Conservation (phyloP, 116 monocot species). For the Papilionanthe hybrid region DNA sequence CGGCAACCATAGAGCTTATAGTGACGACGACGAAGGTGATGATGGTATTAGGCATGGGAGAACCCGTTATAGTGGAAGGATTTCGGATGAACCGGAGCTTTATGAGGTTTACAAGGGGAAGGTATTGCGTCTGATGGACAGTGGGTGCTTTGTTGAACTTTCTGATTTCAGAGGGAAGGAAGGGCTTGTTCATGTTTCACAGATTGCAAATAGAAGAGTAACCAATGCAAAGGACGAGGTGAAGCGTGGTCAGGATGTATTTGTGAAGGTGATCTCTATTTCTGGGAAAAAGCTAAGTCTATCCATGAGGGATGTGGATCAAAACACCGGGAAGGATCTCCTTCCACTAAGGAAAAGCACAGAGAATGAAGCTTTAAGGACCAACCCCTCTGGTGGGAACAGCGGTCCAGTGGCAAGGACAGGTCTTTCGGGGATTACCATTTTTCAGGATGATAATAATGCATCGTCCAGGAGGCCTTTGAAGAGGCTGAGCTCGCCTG, state of each 20-base stretch:
- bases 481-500: slow-evolving; percentile 96
- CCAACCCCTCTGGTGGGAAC: slow-evolving; percentile 53
- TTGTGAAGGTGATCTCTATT: slow-evolving; percentile 84
- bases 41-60: slow-evolving; percentile 11
- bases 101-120: slow-evolving; percentile 61
- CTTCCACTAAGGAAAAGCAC: slow-evolving; percentile 54
- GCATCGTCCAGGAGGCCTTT: slow-evolving; percentile 58
- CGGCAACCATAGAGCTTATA: slow-evolving; percentile 2
- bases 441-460: slow-evolving; percentile 57
- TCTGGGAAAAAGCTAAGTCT: slow-evolving; percentile 85
- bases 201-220: slow-evolving; percentile 60
- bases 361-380: slow-evolving; percentile 58
- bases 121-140: slow-evolving; percentile 77
- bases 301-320: slow-evolving; percentile 93
- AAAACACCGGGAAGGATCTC: slow-evolving; percentile 84
- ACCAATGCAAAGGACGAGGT: slow-evolving; percentile 63
- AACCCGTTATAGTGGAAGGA: slow-evolving; percentile 4
- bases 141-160: slow-evolving; percentile 86
- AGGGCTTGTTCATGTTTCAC: slow-evolving; percentile 83
- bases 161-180: slow-evolving; percentile 59
- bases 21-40: slow-evolving; percentile 14
- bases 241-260: slow-evolving; percentile 88
- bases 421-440: slow-evolving; percentile 83
- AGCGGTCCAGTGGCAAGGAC: slow-evolving; percentile 31
- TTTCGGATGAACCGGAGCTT: slow-evolving; percentile 38